These are phyloP conservation scores for Prunus mongolica DNA, from an alignment of 306 rosid genomes.

Conservation along the genomic window DNA sequence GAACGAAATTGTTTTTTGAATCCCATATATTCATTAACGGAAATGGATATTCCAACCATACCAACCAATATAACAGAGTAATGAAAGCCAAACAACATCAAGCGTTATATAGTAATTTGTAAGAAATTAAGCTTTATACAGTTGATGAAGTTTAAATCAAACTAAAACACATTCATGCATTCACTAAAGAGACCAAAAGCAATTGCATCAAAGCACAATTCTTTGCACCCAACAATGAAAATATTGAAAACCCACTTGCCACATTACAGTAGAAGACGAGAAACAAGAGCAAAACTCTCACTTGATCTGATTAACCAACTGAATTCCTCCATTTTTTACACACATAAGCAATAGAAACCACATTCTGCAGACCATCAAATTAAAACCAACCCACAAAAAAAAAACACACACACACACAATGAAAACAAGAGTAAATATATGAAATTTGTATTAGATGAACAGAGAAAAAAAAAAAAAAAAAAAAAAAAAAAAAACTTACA, in stretches of 20 bases:
- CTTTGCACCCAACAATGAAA: conserved; percentile 9
- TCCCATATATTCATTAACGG: background rate
- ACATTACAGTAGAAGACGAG: background rate
- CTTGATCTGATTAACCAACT: background rate
- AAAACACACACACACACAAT: background rate
- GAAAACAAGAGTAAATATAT: background rate
- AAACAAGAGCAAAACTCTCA: background rate
- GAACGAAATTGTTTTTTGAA: background rate
- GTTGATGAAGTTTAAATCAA: background rate
- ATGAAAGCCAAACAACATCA: background rate
- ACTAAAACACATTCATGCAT: background rate
- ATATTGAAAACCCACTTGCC: background rate
- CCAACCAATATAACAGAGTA: background rate
- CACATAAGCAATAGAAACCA: background rate
- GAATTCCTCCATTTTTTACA: background rate
- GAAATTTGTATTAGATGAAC: background rate
- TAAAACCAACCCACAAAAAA: background rate
- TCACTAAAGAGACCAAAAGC: background rate
- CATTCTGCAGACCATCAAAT: background rate
- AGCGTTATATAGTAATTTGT: background rate
- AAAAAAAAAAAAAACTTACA: conserved; percentile 33
- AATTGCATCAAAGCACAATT: background rate
- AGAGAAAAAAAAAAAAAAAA: background rate
- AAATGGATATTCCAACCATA: background rate
- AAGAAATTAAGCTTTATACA: background rate